phyloP scores from a whole-genome alignment of 345 rosid species.

The Streptanthus diversifolius region DNA sequence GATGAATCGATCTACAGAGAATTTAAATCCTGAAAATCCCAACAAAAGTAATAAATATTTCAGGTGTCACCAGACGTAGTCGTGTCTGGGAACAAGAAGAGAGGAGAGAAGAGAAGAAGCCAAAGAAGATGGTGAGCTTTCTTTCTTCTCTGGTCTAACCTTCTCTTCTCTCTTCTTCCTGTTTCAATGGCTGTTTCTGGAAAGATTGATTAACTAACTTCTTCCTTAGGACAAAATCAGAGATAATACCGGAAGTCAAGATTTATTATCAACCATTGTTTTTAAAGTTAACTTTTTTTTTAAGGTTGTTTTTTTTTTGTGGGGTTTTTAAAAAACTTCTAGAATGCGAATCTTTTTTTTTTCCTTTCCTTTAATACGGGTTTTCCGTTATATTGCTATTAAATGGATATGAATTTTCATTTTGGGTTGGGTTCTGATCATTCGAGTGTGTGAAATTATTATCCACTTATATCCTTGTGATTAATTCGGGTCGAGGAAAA shows the following conservation, averaged over 20 bases:
- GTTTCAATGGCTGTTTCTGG: background rate
- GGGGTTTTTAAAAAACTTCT: background rate
- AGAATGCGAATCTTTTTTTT: background rate
- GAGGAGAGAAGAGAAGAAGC: conserved; percentile 10
- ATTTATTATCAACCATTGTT: conserved; percentile 22
- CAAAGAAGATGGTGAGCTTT: background rate
- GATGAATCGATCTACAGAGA: conserved; percentile 10
- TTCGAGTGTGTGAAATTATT: background rate
- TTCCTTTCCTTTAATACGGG: background rate
- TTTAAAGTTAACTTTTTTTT: background rate
- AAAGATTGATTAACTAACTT: conserved; percentile 3
- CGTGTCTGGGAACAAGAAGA: conserved; percentile 28
- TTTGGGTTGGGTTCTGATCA: background rate
- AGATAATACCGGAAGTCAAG: conserved; percentile 19
- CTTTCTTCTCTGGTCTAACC: conserved; percentile 1
- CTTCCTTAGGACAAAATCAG: background rate
- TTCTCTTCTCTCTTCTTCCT: conserved; percentile 30
- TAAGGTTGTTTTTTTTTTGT: conserved; percentile 7
- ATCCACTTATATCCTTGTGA: background rate
- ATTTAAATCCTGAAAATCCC: background rate
- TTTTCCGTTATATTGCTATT: background rate
- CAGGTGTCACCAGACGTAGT: conserved; percentile 19
- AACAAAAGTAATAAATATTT: background rate
- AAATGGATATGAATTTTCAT: background rate
- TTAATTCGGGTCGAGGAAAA: background rate